Evolutionary conservation across 495 filamentous ascomycete species (phyloP), one percentile per base, ranked within the genome.

Genomic region (Talaromyces adpressus): DNA sequence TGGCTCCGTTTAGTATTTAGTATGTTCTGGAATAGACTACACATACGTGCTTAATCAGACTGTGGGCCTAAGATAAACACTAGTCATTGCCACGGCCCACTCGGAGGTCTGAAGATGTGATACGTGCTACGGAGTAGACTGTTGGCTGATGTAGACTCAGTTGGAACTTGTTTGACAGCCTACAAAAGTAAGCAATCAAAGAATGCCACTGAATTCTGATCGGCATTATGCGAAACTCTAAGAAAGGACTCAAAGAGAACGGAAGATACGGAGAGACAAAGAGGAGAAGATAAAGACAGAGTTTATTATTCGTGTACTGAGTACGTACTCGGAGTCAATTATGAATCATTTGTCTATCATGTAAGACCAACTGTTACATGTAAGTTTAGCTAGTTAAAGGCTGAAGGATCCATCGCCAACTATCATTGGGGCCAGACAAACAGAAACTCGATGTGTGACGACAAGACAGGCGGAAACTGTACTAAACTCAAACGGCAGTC

Each of bases 21-120:
- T n/a, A 54, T 54, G 51, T 54, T 54, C 51, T 29, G 51, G 51
- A 29, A 54, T 54, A 54, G 25, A 54, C 20, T 54, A 54, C n/a
- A n/a, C n/a, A n/a, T n/a, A n/a, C 6, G 22, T 52, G 25, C 25
- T 54, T 29, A 54, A 27, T 54, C 20, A 22, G 45, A 41, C 14
- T 39, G 34, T 36, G 34, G 34, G 34, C 34, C 41, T 47, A 18
- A 3, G 41, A 18, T 47, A 49, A 45, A 45, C 39, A 49, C 45
- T 49, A 49, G n/a, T 18, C 45, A 49, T 49, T 49, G 45, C 45
- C 45, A 49, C 45, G 45, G 45, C 45, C 45, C 45, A 49, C 45
- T 49, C 45, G 14, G 36, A 41, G 18, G 41, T 18, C 14, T 45
- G 41, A 14, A 49, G 45, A 49, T 49, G 45, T 49, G 45, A 49